Conservation (phyloP, 2,329 filamentous ascomycete species). For the Cladorrhinum sp. region DNA sequence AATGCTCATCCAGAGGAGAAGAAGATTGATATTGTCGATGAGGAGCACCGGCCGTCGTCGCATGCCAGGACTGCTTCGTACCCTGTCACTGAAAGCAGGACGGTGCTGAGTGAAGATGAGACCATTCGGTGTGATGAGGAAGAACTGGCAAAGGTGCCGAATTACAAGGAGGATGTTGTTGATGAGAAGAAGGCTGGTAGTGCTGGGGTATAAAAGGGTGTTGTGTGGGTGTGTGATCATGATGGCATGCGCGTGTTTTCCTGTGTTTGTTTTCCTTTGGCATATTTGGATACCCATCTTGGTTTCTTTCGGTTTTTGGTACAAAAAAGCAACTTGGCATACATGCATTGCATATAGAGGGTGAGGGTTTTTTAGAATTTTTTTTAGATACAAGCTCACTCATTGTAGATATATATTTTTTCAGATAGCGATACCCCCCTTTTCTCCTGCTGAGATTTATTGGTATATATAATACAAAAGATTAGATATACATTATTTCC, state of each 20-base stretch:
- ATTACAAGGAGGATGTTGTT: slow-evolving; percentile 14
- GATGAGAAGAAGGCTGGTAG: not conserved
- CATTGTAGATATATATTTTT: not conserved
- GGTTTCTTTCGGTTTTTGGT: not conserved
- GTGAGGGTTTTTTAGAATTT: not conserved
- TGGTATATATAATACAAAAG: too few relatives aligned
- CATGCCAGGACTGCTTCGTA: not conserved
- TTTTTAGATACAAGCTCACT: not conserved
- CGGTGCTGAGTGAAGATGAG: slow-evolving; percentile 23
- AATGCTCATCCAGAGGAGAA: not conserved
- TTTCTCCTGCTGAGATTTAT: too few relatives aligned
- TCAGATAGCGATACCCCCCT: not conserved
- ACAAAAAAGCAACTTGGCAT: not conserved
- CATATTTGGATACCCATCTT: not conserved
- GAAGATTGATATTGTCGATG: not conserved
- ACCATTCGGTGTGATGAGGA: slow-evolving; percentile 14
- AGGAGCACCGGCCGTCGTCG: not conserved
- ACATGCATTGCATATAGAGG: not conserved
- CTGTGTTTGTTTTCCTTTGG: not conserved
- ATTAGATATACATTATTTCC: slow-evolving; percentile 2
- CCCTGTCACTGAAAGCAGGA: slow-evolving; percentile 10
- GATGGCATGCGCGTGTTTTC: not conserved
- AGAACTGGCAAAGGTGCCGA: slow-evolving; percentile 17
- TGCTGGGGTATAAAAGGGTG: not conserved
- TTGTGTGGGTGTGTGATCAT: not conserved